Percentiles rank a stretch among this genome's conserved stretches.
Conservation (phyloP, 805 yeast species). For the Teunomyces lycoperdinae region DNA sequence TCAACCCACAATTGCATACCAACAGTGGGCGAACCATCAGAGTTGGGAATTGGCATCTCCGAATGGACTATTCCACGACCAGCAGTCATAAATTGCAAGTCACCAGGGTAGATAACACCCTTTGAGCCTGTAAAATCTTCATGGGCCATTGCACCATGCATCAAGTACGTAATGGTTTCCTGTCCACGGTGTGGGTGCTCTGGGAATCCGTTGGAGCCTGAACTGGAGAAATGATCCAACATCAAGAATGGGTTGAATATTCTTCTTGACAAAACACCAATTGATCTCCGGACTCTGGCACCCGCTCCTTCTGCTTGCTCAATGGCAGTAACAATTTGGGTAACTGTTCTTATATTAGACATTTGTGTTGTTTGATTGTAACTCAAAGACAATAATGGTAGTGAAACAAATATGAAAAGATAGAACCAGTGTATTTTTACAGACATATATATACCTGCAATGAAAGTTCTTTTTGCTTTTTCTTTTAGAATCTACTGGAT, state of each 20-base stretch:
- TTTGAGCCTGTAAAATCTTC: conserved; percentile 86
- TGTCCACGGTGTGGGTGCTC: conserved; percentile 84
- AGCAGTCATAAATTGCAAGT: conserved; percentile 91
- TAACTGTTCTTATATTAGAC: conserved; percentile 26
- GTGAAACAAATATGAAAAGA: not conserved
- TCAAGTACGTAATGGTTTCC: conserved; percentile 71
- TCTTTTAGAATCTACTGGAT: not conserved
- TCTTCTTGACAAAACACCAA: conserved; percentile 65
- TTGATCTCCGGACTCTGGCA: conserved; percentile 79
- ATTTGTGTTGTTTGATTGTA: conserved; percentile 1
- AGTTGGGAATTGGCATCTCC: conserved; percentile 71
- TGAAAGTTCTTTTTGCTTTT: not conserved
- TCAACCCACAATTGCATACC: conserved; percentile 92
- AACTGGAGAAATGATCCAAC: conserved; percentile 73
- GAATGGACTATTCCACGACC: conserved; percentile 84
- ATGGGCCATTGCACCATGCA: conserved; percentile 69
- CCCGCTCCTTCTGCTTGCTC: conserved; percentile 87
- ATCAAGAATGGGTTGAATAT: conserved; percentile 79
- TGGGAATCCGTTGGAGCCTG: conserved; percentile 72
- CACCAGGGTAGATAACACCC: conserved; percentile 77
- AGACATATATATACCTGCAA: conserved; percentile 4
- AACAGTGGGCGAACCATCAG: conserved; percentile 42
- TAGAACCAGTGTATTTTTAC: not conserved
- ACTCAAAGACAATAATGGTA: not conserved
- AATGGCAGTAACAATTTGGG: conserved; percentile 42